These are phyloP conservation scores for Pythium aquatile DNA, from an alignment of 352 stramenopile species.

Conservation along the genomic window DNA sequence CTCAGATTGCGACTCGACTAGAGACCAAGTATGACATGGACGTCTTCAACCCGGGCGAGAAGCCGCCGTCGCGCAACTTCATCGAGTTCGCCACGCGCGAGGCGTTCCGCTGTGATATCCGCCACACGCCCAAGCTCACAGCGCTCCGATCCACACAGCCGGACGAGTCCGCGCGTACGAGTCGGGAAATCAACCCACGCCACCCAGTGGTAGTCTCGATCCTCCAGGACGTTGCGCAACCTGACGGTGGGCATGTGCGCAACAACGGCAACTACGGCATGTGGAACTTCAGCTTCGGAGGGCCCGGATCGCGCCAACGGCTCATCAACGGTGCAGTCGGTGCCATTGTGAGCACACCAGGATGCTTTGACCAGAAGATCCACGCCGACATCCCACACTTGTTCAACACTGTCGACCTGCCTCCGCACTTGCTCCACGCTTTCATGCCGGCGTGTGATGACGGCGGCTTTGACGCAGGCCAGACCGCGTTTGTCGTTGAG, in stretches of 20 bases:
- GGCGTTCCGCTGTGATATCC: not conserved
- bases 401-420: not conserved
- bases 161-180: not conserved
- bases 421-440: not conserved
- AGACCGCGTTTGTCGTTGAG: not conserved
- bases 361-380: not conserved
- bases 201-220: not conserved
- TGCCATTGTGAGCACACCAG: not conserved
- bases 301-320: not conserved
- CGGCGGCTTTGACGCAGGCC: not conserved
- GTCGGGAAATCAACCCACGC: not conserved
- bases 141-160: not conserved
- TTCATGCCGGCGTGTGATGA: not conserved
- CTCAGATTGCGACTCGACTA: not conserved
- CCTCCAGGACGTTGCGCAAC: not conserved
- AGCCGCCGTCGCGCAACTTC: constrained; percentile 1
- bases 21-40: constrained; percentile 1
- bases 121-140: constrained; percentile 1
- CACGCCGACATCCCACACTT: not conserved
- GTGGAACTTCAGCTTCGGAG: constrained; percentile 1
- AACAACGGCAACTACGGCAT: constrained; percentile 2
- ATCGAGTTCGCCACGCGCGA: not conserved
- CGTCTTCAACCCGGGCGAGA: not conserved
- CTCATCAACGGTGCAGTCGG: constrained; percentile 1
- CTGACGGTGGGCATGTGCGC: not conserved